Conservation (phyloP, 2,329 filamentous ascomycete species). For the Tolypocladium sp. region DNA sequence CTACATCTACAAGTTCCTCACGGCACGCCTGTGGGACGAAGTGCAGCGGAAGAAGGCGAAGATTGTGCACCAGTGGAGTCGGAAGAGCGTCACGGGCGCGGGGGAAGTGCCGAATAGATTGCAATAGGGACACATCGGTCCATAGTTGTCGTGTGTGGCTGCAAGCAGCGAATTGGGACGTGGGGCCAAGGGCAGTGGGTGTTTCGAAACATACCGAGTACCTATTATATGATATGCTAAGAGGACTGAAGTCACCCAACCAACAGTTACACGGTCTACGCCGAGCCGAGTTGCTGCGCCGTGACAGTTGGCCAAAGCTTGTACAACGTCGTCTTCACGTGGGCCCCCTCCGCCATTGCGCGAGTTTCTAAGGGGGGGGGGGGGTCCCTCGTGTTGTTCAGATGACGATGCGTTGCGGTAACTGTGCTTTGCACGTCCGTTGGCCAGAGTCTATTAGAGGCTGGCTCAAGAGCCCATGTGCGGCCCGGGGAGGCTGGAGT, state of each 20-base stretch:
- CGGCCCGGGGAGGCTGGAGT: too few species aligned
- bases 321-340: not conserved
- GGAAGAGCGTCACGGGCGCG: not conserved
- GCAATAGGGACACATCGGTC: not conserved
- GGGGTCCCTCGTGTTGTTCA: not conserved
- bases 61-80: constrained; percentile 26
- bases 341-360: not conserved
- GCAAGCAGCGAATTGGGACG: not conserved
- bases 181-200: too few species aligned
- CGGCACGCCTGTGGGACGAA: constrained; percentile 51
- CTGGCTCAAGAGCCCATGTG: not conserved
- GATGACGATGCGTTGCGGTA: not conserved
- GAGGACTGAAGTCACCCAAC: too few species aligned
- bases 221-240: too few species aligned
- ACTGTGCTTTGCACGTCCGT: not conserved
- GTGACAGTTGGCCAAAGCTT: too few species aligned
- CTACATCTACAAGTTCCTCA: constrained; percentile 56
- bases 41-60: constrained; percentile 38
- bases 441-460: not conserved
- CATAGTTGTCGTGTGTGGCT: not conserved
- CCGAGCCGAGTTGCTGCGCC: too few species aligned
- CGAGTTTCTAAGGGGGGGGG: not conserved
- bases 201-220: too few species aligned
- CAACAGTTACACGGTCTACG: too few species aligned
- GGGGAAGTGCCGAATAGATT: not conserved